Conservation (phyloP, 2,329 filamentous ascomycete genomes). For the Simplicillium sp. region DNA sequence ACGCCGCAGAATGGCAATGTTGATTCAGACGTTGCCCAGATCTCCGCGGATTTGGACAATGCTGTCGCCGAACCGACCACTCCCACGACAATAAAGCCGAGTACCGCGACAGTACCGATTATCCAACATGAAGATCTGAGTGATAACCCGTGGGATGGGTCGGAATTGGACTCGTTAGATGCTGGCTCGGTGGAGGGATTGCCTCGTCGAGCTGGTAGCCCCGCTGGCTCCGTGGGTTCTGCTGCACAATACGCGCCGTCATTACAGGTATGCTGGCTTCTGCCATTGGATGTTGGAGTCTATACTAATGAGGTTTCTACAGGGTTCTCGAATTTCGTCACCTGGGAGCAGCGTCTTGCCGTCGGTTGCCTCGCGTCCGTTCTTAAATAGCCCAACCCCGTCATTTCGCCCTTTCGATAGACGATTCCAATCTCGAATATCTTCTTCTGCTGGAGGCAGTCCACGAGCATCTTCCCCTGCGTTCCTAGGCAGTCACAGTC, state of each 20-base stretch:
- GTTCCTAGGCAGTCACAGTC: conserved; percentile 66
- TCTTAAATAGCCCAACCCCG: conserved; percentile 61
- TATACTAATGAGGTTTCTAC: conserved; percentile 15
- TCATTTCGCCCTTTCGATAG: conserved; percentile 90
- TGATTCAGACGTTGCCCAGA: conserved; percentile 7
- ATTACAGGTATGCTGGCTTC: conserved; percentile 46
- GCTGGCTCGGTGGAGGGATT: conserved; percentile 33
- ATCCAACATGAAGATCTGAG: neutral
- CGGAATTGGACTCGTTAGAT: conserved; percentile 17
- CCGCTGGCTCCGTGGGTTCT: conserved; percentile 53
- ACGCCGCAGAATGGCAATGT: neutral
- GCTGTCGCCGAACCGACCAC: neutral
- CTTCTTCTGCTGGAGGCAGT: conserved; percentile 42
- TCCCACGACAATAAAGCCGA: neutral
- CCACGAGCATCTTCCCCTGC: conserved; percentile 70
- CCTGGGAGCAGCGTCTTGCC: conserved; percentile 67
- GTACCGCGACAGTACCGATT: neutral
- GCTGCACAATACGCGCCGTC: conserved; percentile 73
- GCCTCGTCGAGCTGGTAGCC: conserved; percentile 38
- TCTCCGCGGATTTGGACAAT: conserved; percentile 3
- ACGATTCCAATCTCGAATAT: conserved; percentile 81
- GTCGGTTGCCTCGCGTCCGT: conserved; percentile 56
- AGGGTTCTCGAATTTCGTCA: conserved; percentile 55
- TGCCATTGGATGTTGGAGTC: neutral
- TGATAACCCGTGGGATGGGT: conserved; percentile 12